Conservation (phyloP, 2,329 filamentous ascomycete genomes). For the Aspergillus sp. region DNA sequence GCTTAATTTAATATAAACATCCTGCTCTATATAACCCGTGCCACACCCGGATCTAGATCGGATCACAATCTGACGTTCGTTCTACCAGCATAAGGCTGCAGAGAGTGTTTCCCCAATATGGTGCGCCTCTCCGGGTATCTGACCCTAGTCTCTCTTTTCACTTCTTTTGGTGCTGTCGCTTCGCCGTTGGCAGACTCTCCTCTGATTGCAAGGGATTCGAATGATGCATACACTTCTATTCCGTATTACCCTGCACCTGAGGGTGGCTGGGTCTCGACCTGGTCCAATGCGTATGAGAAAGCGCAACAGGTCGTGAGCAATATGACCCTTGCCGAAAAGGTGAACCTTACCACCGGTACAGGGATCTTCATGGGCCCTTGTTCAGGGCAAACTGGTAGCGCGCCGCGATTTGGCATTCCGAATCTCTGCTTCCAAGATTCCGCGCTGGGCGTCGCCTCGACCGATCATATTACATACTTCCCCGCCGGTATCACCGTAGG, state of each 20-base stretch:
- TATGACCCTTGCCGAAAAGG: conserved; percentile 76
- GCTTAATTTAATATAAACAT: too few relatives aligned
- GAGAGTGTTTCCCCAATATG: background rate
- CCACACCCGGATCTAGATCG: background rate
- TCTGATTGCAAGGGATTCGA: background rate
- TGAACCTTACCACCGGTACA: conserved; percentile 66
- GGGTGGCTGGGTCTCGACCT: conserved; percentile 63
- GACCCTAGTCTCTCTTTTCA: background rate
- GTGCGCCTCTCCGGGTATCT: background rate
- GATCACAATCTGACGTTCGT: too few relatives aligned
- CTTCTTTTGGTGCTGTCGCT: background rate
- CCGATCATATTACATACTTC: conserved; percentile 69
- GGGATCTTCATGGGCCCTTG: conserved; percentile 69
- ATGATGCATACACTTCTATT: conserved; percentile 27
- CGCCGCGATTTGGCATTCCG: conserved; percentile 62
- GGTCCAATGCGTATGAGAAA: conserved; percentile 64
- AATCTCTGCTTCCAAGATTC: conserved; percentile 66
- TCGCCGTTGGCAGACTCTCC: too few relatives aligned
- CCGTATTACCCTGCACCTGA: conserved; percentile 69
- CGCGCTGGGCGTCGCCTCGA: conserved; percentile 63
- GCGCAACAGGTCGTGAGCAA: conserved; percentile 61
- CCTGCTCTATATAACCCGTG: background rate
- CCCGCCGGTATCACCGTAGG: conserved; percentile 71
- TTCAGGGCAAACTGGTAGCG: conserved; percentile 70
- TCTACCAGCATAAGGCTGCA: conserved; percentile 7